Evolutionary conservation across 192 early-diverging fungal species (phyloP).

Genomic region (Entophlyctis luteolus): DNA sequence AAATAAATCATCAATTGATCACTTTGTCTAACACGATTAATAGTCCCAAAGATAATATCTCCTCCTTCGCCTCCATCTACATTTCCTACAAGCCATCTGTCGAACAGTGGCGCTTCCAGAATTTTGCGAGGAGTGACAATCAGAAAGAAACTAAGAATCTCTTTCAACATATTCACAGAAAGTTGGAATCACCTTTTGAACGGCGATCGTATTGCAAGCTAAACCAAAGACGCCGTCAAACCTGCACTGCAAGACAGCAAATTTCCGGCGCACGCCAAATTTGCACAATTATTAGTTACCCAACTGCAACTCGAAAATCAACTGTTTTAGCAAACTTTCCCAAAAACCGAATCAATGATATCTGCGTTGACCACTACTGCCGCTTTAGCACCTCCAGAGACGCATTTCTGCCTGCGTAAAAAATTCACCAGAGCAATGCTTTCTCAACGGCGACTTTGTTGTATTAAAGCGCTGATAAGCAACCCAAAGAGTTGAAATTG

Average conservation of each 20-base stretch:
- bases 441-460: conserved; percentile 66
- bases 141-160: not conserved
- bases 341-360: conserved; percentile 78
- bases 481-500: conserved; percentile 92
- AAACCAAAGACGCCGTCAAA: conserved; percentile 98
- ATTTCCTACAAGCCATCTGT: conserved; percentile 80
- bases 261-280: not conserved
- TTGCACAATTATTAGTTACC: conserved; percentile 43
- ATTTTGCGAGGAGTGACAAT: conserved; percentile 47
- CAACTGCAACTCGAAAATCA: conserved; percentile 88
- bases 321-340: conserved; percentile 94
- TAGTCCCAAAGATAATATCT: conserved; percentile 84
- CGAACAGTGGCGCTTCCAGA: conserved; percentile 82
- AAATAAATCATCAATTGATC: conserved; percentile 41
- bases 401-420: conserved; percentile 67
- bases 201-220: conserved; percentile 72
- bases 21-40: conserved; percentile 69
- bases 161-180: conserved; percentile 80
- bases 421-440: conserved; percentile 70
- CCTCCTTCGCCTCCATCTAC: conserved; percentile 70
- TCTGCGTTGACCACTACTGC: conserved; percentile 70
- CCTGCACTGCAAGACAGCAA: conserved; percentile 15
- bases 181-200: conserved; percentile 83
- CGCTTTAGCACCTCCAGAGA: conserved; percentile 88
- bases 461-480: conserved; percentile 89